Evolutionary conservation across 75 land plant genomes (phyloP), one percentile per base, ranked within the genome.

Genomic region (Isoetes taiwanensis): DNA sequence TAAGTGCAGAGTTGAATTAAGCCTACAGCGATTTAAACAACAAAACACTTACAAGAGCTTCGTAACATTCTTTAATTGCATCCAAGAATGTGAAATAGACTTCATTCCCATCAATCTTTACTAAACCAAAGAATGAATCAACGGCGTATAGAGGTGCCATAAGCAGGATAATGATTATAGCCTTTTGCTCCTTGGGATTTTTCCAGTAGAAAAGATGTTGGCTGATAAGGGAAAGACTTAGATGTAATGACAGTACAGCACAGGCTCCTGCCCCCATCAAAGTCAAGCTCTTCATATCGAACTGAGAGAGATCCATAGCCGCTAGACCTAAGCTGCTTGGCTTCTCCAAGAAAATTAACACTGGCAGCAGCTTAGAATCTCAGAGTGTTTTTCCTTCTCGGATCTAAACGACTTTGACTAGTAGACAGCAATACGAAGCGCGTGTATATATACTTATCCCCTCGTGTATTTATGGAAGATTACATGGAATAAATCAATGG

Each of bases 131-230:
- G 71, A 89, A 89, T 35, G 99, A 82, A 34, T 69, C 80, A 41
- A 76, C 33, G 31, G 86, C 84, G 73, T 89, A 94, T n/a, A 94
- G n/a, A 1, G 99, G 96, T 26, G 99, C 96, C 96, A 94, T 94
- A 31, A 83, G 77, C 16, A 85, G 74, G 43, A 94, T 89, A 27
- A 89, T 68, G 3, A 82, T 32, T 60, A 94, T 94, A 16, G 86
- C 80, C 72, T 72, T 82, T 62, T 89, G 96, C 64, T 89, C 91
- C 77, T 80, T 78, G 19, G 96, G 86, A 30, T 94, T 89, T 58
- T 82, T 89, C 99, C 99, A 94, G 74, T 89, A 77, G 75, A 82
- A 82, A 2, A 85, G 65, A 70, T 89, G 99, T 59, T 85, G 83
- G 3, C 81, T 68, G 20, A 94, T 32, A 19, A 94, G 73, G 64